These are phyloP conservation scores for Salix suchowensis DNA, from an alignment of 345 rosid genomes.

Conservation along the genomic window DNA sequence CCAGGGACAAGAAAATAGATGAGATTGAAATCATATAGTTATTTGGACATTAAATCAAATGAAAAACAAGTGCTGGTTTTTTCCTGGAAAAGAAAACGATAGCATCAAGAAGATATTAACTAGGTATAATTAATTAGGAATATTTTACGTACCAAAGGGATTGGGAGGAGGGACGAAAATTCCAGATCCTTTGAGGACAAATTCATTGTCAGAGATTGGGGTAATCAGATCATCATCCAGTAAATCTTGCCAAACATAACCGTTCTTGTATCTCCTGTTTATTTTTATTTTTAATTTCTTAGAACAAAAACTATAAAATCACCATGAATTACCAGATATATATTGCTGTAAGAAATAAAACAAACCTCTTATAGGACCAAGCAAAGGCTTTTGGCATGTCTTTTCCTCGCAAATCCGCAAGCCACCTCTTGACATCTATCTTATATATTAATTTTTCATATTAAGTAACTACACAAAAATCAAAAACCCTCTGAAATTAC, in stretches of 20 bases:
- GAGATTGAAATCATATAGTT: background rate
- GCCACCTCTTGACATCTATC: slow-evolving; percentile 74
- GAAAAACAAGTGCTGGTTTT: background rate
- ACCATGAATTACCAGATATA: background rate
- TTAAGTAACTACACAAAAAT: background rate
- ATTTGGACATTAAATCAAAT: background rate
- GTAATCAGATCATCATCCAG: slow-evolving; percentile 66
- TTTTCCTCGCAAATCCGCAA: slow-evolving; percentile 62
- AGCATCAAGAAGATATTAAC: background rate
- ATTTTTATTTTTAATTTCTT: background rate
- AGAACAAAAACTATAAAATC: background rate
- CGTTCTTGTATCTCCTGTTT: slow-evolving; percentile 57
- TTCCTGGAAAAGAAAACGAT: background rate
- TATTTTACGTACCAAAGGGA: slow-evolving; percentile 17
- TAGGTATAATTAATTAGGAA: background rate
- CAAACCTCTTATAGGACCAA: slow-evolving; percentile 80
- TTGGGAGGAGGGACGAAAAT: slow-evolving; percentile 11
- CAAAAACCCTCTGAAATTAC: background rate
- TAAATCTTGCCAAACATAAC: slow-evolving; percentile 80
- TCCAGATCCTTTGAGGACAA: slow-evolving; percentile 68
- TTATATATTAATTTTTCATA: background rate
- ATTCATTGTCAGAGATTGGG: slow-evolving; percentile 68
- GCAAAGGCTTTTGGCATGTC: slow-evolving; percentile 56
- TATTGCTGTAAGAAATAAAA: background rate
- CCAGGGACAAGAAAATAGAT: background rate